These are phyloP conservation scores for Auricularia sp. DNA, from an alignment of 768 basidiomycete species.

Conservation along the genomic window DNA sequence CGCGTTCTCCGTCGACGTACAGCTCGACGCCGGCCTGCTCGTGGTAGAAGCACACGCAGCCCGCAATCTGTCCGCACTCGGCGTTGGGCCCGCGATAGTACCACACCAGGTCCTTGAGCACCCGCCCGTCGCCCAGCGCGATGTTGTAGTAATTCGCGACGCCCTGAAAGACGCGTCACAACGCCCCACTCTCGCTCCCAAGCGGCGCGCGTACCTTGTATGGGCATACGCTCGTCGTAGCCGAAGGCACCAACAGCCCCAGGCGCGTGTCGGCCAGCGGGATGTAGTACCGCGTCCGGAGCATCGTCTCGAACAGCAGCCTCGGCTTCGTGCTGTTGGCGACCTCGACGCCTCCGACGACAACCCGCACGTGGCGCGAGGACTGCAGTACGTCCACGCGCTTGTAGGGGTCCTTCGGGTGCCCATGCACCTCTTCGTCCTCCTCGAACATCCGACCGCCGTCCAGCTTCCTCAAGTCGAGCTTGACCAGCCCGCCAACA, in stretches of 20 bases:
- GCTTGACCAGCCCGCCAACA: constrained; percentile 37
- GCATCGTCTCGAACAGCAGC: constrained; percentile 47
- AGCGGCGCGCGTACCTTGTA: constrained; percentile 42
- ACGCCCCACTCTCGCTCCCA: neutral
- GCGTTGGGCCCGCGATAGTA: constrained; percentile 46
- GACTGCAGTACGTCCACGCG: constrained; percentile 52
- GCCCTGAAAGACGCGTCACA: constrained; percentile 30
- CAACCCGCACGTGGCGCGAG: constrained; percentile 49
- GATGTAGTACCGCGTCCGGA: constrained; percentile 51
- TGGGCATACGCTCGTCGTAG: constrained; percentile 40
- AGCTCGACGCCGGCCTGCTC: constrained; percentile 48
- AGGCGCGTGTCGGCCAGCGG: constrained; percentile 45
- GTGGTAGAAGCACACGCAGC: constrained; percentile 51
- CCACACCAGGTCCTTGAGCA: constrained; percentile 46
- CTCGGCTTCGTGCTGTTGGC: constrained; percentile 45
- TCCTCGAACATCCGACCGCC: constrained; percentile 59
- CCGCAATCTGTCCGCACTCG: constrained; percentile 41
- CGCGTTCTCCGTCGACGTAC: constrained; percentile 42
- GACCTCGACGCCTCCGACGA: constrained; percentile 51
- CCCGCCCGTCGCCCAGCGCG: constrained; percentile 32
- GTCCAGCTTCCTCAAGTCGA: constrained; percentile 27
- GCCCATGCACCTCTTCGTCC: constrained; percentile 48
- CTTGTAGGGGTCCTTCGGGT: constrained; percentile 66
- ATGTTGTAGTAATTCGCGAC: constrained; percentile 49
- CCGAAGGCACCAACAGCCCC: constrained; percentile 39